Conservation (phyloP, 1,139 yeast genomes). For the Yamadazyma triangularis region DNA sequence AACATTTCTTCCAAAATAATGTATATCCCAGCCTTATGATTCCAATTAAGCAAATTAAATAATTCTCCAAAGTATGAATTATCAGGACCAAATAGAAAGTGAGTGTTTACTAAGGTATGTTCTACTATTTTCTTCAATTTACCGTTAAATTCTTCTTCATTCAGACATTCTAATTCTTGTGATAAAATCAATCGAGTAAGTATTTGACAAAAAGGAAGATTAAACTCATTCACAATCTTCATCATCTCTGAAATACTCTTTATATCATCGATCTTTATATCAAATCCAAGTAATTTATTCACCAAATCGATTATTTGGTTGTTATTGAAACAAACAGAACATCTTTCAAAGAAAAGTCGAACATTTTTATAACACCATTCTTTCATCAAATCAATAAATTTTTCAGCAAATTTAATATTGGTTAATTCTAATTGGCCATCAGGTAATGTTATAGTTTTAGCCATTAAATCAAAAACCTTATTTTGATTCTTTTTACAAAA, state of each 20-base stretch:
- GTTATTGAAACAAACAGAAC: conserved; percentile 13
- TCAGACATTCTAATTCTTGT: conserved; percentile 6
- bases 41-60: conserved; percentile 29
- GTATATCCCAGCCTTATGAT: conserved; percentile 24
- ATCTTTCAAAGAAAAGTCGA: no score
- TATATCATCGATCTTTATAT: no score
- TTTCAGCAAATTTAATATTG: no score
- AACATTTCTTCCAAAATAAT: conserved; percentile 25
- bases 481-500: conserved; percentile 5
- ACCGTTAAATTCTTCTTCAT: conserved; percentile 9
- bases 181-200: conserved; percentile 23
- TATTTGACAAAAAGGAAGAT: conserved; percentile 49
- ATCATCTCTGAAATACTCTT: no score
- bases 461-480: conserved; percentile 4
- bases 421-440: no score
- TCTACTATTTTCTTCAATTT: conserved; percentile 27
- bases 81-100: conserved; percentile 31
- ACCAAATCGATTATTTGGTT: conserved; percentile 20
- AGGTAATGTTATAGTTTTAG: no score
- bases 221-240: conserved; percentile 40
- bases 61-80: conserved; percentile 42
- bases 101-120: conserved; percentile 39
- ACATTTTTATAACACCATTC: no score
- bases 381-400: no score
- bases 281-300: conserved; percentile 13